phyloP scores from a whole-genome alignment of 495 filamentous ascomycete genomes.

The Neurospora africana region DNA sequence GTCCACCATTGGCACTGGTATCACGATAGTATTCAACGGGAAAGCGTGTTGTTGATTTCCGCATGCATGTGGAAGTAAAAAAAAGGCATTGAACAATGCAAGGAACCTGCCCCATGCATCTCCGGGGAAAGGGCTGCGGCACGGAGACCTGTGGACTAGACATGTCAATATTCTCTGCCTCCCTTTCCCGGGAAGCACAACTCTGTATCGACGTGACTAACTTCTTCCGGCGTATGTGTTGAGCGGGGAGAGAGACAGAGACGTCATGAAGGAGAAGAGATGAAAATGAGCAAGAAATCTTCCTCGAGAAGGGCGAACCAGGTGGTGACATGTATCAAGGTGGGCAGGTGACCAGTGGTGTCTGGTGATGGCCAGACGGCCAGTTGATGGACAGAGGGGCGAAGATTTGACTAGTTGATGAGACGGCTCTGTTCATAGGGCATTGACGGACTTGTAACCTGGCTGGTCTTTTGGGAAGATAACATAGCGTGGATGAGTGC shows the following conservation, averaged over 20 bases:
- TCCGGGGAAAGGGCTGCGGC: not conserved
- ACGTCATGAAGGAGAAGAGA: not conserved
- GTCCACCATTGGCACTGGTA: not conserved
- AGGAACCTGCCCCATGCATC: not conserved
- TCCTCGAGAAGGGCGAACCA: not conserved
- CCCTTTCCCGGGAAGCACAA: not conserved
- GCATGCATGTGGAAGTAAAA: not conserved
- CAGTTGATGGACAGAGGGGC: not conserved
- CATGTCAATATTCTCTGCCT: not conserved
- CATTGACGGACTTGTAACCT: not conserved
- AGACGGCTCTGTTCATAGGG: not conserved
- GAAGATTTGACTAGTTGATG: not conserved
- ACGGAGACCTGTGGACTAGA: not conserved
- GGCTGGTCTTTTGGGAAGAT: not conserved
- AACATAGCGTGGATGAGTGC: not conserved
- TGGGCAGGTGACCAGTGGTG: not conserved
- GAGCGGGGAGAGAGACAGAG: not conserved
- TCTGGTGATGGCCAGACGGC: not conserved
- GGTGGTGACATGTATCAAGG: not conserved
- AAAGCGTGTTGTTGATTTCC: not conserved
- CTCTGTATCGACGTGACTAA: not conserved
- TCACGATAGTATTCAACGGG: not conserved
- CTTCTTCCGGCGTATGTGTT: not conserved
- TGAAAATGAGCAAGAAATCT: not conserved
- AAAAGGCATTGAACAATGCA: not conserved